Base-by-base conservation (phyloP, 306 rosid species). In the Hippophae tibetana region DNA sequence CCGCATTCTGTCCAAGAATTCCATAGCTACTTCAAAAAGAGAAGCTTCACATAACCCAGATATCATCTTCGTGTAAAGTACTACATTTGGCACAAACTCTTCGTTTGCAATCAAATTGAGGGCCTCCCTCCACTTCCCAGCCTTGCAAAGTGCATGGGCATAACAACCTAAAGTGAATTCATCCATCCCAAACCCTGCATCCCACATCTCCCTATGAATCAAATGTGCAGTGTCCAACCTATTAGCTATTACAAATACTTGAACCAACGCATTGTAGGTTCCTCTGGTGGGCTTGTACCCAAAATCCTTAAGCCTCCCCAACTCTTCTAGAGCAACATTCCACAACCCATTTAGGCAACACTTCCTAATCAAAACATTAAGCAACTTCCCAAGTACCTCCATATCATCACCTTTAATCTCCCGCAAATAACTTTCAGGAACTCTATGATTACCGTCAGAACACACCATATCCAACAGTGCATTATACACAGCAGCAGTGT, bases 21-120 rank as follows among this genome's bases (percentile, higher is more conserved):
- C 83, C 88, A 82, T 78, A 3, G 94, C 96, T 75, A 80, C 88
- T 68, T 85, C 90, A 69, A 88, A 88, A 74, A 64, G 84, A 0
- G 94, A 88, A 78, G 86, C 88, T 65, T 85, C 84, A 47, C 96
- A 88, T 58, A 88, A 77, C 60, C 88, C 96, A 55, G 86, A 82
- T 65, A 88, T 44, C 94, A 88, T 88, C 79, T 81, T 82, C 11
- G 75, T 85, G 69, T 88, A 85, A 62, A 85, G 79, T 23, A 66
- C 61, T 0, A 94, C 75, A 79, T 78, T 75, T 6, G 88, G 90
- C 43, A 69, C 62, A 81, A 74, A 69, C 13, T 69, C 86, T 65
- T 81, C 94, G 66, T 68, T 72, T 66, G 79, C 86, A 72, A 85
- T 67, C 78, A 85, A 59, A 58, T 60, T 31, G 9, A 88, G 76